phyloP scores from a whole-genome alignment of 495 filamentous ascomycete genomes.

The Xylaria scruposa region DNA sequence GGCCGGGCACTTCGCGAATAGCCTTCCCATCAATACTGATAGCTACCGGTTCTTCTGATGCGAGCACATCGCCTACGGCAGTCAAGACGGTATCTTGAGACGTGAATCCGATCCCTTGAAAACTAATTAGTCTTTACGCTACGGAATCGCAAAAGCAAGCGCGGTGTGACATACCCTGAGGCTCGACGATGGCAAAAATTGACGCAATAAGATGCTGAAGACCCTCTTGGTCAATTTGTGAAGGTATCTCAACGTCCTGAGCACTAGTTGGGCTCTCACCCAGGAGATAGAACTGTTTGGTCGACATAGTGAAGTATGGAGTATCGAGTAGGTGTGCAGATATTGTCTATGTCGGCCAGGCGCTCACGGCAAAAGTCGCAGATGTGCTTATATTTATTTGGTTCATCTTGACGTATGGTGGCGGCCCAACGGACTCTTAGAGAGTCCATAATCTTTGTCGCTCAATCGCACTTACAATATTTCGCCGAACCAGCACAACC shows the following conservation, averaged over 20 bases:
- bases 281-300: conserved; percentile 51
- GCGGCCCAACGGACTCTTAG: neutral
- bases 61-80: conserved; percentile 41
- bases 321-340: neutral
- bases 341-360: neutral
- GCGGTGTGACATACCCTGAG: conserved; percentile 33
- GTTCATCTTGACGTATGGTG: neutral
- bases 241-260: conserved; percentile 47
- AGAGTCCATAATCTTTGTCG: neutral
- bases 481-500: neutral
- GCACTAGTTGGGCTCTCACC: conserved; percentile 50
- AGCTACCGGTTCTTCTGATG: conserved; percentile 42
- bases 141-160: conserved; percentile 16
- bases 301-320: conserved; percentile 39
- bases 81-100: conserved; percentile 36
- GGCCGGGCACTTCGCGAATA: conserved; percentile 53
- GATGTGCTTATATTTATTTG: neutral
- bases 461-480: neutral
- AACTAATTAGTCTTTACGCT: neutral
- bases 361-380: neutral
- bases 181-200: conserved; percentile 52
- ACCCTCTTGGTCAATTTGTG: conserved; percentile 39
- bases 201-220: conserved; percentile 51
- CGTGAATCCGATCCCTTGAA: conserved; percentile 50
- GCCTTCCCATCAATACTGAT: conserved; percentile 50